Conservation (phyloP, 352 stramenopile genomes). For the Globisporangium mamillatum region DNA sequence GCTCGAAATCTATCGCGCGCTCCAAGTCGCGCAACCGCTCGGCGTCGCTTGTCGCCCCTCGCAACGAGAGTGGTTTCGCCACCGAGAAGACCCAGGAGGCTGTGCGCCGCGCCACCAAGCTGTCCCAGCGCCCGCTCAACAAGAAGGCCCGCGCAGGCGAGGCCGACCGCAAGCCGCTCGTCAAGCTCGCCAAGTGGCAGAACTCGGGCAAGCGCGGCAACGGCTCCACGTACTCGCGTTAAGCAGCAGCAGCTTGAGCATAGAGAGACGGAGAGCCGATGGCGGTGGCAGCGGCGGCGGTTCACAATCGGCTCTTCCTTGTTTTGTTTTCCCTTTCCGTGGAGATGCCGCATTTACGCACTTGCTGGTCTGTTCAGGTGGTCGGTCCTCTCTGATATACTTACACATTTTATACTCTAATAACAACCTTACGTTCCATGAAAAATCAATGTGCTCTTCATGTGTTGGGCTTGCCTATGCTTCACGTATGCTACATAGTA, state of each 20-base stretch:
- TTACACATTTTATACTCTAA: constrained; percentile 26
- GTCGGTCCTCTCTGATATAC: background rate
- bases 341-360: background rate
- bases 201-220: constrained; percentile 87
- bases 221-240: constrained; percentile 77
- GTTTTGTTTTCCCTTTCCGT: constrained; percentile 7
- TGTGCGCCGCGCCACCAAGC: constrained; percentile 42
- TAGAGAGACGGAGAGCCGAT: constrained; percentile 17
- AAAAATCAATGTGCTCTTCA: background rate
- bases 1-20: constrained; percentile 65
- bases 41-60: constrained; percentile 70
- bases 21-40: constrained; percentile 85
- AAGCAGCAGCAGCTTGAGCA: constrained; percentile 30
- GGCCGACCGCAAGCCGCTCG: constrained; percentile 69
- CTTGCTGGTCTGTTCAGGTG: background rate
- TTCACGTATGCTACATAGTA: background rate
- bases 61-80: constrained; percentile 68
- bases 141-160: constrained; percentile 82
- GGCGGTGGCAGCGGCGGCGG: background rate
- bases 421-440: constrained; percentile 16
- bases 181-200: constrained; percentile 88
- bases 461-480: background rate
- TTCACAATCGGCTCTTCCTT: constrained; percentile 10
- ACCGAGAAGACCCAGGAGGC: constrained; percentile 40
- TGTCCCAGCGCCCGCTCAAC: constrained; percentile 76